Base-by-base conservation (phyloP, 768 basidiomycete genomes). In the Suillus occidentalis region DNA sequence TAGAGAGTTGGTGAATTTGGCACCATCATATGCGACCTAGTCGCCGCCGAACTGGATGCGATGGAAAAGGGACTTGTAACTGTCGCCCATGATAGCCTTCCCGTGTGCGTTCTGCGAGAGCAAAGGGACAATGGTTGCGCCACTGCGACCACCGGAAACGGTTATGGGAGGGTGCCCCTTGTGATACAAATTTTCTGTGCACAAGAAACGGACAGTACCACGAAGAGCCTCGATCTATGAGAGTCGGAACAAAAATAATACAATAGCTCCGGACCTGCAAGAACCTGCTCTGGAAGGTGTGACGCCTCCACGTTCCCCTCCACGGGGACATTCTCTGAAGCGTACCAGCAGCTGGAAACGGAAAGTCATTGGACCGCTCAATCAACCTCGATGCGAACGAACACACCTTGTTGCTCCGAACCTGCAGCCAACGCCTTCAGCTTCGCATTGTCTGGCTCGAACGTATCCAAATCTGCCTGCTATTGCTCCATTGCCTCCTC, bases 121-220 rank as follows among this genome's bases (percentile, higher is more conserved):
- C n/a, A n/a, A n/a, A n/a, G n/a, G n/a, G n/a, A n/a, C n/a, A n/a
- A n/a, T n/a, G n/a, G n/a, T n/a, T n/a, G n/a, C n/a, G n/a, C n/a
- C n/a, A n/a, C n/a, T n/a, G n/a, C n/a, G n/a, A n/a, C n/a, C n/a
- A n/a, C n/a, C n/a, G n/a, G n/a, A n/a, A n/a, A n/a, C n/a, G n/a
- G n/a, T n/a, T n/a, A n/a, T n/a, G n/a, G n/a, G n/a, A n/a, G n/a
- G n/a, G n/a, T 94, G 92, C 3, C 95, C 94, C 73, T 92, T 95
- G 78, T 99, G 88, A 73, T 93, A 95, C 3, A 92, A 86, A 74
- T 99, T 99, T 77, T 99, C 96, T 42, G 84, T 88, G 28, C 96
- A 88, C n/a, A 99, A 82, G 86, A 92, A 98, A 22, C 94, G 88
- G 36, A 99, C 87, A 0, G 96, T 92, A 6, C 90, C 89, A 47